phyloP scores from a whole-genome alignment of 2,329 filamentous ascomycete genomes.

The Xylaria sp. region DNA sequence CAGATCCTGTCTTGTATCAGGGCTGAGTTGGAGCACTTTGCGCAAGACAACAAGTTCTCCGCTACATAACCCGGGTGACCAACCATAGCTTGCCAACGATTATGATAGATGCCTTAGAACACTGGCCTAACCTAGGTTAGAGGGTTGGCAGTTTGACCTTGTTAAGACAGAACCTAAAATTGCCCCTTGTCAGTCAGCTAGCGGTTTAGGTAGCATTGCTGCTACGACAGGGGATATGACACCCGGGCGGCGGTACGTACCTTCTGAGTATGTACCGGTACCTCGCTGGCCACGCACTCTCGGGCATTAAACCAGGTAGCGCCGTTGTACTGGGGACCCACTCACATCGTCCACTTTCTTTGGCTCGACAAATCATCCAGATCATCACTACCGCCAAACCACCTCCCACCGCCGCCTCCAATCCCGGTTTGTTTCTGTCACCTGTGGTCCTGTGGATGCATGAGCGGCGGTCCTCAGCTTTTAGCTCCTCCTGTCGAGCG shows the following conservation, averaged over 20 bases:
- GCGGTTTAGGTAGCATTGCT: not conserved
- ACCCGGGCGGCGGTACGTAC: not conserved
- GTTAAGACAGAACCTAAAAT: not conserved
- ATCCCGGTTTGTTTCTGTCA: conserved; percentile 25
- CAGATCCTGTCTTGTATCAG: not conserved
- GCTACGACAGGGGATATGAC: conserved; percentile 20
- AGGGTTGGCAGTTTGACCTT: not conserved
- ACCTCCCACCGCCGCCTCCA: conserved; percentile 27
- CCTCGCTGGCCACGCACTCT: not conserved
- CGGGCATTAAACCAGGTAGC: not conserved
- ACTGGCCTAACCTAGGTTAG: not conserved
- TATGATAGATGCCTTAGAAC: conserved; percentile 10
- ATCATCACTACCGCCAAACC: conserved; percentile 33
- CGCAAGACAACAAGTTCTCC: not conserved
- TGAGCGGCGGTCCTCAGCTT: conserved; percentile 28
- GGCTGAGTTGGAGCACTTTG: not conserved
- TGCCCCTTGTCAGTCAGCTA: conserved; percentile 18
- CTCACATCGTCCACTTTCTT: conserved; percentile 33
- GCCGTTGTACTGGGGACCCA: conserved; percentile 11
- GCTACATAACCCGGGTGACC: conserved; percentile 14
- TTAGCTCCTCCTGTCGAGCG: conserved; percentile 29
- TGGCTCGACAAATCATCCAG: conserved; percentile 37
- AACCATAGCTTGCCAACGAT: conserved; percentile 33
- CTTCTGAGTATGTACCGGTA: conserved; percentile 13
- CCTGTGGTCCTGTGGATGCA: conserved; percentile 24